Percentiles rank a stretch among this genome's conserved stretches.
Conservation (phyloP, 2,329 filamentous ascomycete genomes). For the Pseudogymnoascus sp. region DNA sequence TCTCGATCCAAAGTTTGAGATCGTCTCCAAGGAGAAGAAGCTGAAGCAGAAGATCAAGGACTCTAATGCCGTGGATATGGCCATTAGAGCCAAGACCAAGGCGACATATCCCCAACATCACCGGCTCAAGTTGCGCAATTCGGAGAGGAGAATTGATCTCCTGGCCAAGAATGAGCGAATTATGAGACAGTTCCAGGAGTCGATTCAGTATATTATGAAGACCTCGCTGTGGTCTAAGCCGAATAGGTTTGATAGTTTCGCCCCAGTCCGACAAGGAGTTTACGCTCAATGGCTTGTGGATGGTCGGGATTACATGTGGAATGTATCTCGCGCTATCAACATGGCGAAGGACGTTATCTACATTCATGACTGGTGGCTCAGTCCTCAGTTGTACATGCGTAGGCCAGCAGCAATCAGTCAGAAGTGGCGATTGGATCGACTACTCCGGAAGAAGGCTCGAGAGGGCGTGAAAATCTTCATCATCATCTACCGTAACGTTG, state of each 20-base stretch:
- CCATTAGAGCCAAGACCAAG: constrained; percentile 29
- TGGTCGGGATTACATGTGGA: constrained; percentile 98
- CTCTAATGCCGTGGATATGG: constrained; percentile 53
- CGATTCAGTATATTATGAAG: constrained; percentile 74
- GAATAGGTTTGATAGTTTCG: constrained; percentile 89
- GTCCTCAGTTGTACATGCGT: constrained; percentile 90
- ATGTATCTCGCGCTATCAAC: constrained; percentile 89
- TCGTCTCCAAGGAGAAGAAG: constrained; percentile 63
- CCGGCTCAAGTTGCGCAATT: constrained; percentile 77
- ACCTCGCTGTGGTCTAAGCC: constrained; percentile 74
- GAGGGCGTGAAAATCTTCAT: constrained; percentile 97
- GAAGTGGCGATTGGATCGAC: constrained; percentile 89
- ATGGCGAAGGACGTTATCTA: constrained; percentile 98
- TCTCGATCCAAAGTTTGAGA: constrained; percentile 80
- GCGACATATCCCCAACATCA: constrained; percentile 58
- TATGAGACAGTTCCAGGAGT: constrained; percentile 86
- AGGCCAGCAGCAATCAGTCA: constrained; percentile 91
- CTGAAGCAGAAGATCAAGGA: constrained; percentile 51
- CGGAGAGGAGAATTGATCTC: constrained; percentile 84
- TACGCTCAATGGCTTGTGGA: constrained; percentile 97
- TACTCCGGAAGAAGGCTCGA: constrained; percentile 85
- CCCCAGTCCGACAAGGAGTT: constrained; percentile 75
- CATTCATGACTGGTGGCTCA: constrained; percentile 99
- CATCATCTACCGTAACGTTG: constrained; percentile 96
- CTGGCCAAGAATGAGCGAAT: constrained; percentile 86